A percentile compares a stretch with the other conserved stretches of the same genome.
Conservation (phyloP, 352 stramenopile genomes). For the Globisporangium ultimum region DNA sequence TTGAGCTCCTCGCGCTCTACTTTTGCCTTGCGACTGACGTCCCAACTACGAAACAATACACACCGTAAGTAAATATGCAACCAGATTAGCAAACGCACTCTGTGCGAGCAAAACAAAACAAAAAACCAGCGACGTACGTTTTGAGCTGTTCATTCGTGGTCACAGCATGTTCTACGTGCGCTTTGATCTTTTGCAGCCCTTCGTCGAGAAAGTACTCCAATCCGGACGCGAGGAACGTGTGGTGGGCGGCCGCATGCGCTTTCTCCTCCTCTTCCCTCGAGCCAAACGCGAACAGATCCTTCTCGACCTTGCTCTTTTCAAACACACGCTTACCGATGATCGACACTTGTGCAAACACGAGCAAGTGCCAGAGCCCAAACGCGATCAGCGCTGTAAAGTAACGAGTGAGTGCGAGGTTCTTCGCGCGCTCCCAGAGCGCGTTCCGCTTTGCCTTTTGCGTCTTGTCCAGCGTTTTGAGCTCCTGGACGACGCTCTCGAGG, state of each 20-base stretch:
- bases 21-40: slow-evolving; percentile 66
- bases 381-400: slow-evolving; percentile 72
- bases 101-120: neutral
- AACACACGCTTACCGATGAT: slow-evolving; percentile 79
- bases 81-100: too few relatives aligned
- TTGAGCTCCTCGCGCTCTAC: slow-evolving; percentile 73
- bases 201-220: slow-evolving; percentile 82
- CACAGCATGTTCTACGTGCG: slow-evolving; percentile 57
- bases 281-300: slow-evolving; percentile 16
- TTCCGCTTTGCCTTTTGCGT: slow-evolving; percentile 55
- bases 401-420: slow-evolving; percentile 64
- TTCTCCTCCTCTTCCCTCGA: slow-evolving; percentile 26
- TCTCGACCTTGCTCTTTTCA: slow-evolving; percentile 38
- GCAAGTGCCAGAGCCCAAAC: slow-evolving; percentile 76
- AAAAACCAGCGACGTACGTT: slow-evolving; percentile 18
- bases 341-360: slow-evolving; percentile 75
- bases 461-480: slow-evolving; percentile 75
- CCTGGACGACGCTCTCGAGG: slow-evolving; percentile 64
- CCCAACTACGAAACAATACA: slow-evolving; percentile 29
- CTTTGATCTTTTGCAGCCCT: slow-evolving; percentile 52
- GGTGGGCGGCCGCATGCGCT: slow-evolving; percentile 45
- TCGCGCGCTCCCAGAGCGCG: slow-evolving; percentile 70
- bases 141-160: slow-evolving; percentile 48
- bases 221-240: slow-evolving; percentile 67
- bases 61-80: neutral